Conservation (phyloP, 106 monocot genomes). For the Triglochin maritima region DNA sequence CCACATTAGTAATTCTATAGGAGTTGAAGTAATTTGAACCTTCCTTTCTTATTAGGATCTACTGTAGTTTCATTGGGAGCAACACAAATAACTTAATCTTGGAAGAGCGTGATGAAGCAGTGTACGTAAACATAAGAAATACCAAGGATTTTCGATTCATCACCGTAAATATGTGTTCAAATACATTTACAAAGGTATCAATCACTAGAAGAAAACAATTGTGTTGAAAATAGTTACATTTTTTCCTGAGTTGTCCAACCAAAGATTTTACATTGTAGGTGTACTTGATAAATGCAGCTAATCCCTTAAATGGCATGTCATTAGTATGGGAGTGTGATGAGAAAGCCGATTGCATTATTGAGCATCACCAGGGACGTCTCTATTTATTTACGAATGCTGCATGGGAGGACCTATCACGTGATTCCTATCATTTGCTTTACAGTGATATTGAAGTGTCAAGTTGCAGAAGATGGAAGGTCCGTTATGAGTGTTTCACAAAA, state of each 20-base stretch:
- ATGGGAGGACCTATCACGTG: constrained; percentile 38
- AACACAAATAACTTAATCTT: constrained; percentile 56
- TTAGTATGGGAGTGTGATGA: constrained; percentile 78
- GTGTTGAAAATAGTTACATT: not conserved
- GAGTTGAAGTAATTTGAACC: constrained; percentile 4
- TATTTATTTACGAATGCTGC: constrained; percentile 90
- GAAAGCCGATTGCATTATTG: constrained; percentile 64
- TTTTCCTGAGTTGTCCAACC: constrained; percentile 6
- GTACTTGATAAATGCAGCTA: constrained; percentile 80
- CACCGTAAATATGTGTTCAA: constrained; percentile 82
- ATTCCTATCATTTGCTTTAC: constrained; percentile 69
- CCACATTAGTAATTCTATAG: not conserved
- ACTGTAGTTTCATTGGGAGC: constrained; percentile 86
- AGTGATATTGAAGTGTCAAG: constrained; percentile 30
- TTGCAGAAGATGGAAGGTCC: constrained; percentile 71
- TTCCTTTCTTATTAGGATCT: constrained; percentile 52
- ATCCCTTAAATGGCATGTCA: constrained; percentile 61
- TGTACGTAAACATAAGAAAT: constrained; percentile 86
- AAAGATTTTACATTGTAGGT: constrained; percentile 48
- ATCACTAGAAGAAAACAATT: constrained; percentile 6
- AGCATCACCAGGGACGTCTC: constrained; percentile 70
- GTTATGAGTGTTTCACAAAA: not conserved
- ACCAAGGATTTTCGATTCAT: constrained; percentile 95
- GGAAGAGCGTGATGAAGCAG: constrained; percentile 75
- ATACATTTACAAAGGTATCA: constrained; percentile 74